Conservation (phyloP, 2,329 filamentous ascomycete genomes). For the Colletotrichum phormii region DNA sequence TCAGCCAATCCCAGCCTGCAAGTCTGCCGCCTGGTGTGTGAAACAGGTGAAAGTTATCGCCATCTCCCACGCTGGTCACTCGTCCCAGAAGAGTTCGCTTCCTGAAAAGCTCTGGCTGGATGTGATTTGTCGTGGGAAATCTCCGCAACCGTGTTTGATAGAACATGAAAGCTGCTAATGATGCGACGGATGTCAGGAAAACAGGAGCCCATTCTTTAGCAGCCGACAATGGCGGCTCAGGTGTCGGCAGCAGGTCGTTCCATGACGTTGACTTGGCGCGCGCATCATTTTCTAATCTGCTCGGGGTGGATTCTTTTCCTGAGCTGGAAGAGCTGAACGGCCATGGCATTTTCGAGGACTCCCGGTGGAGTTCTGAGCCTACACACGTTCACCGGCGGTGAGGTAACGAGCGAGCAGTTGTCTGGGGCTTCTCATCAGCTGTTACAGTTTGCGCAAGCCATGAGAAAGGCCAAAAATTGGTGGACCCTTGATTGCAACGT, state of each 20-base stretch:
- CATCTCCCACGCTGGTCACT: conserved; percentile 95
- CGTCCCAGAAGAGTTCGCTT: conserved; percentile 82
- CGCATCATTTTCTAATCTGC: conserved; percentile 39
- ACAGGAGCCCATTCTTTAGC: conserved; percentile 63
- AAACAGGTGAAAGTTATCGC: conserved; percentile 93
- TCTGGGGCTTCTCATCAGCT: conserved; percentile 19
- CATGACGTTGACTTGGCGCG: conserved; percentile 40
- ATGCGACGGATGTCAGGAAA: conserved; percentile 58
- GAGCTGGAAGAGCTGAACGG: conserved; percentile 41
- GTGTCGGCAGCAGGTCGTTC: conserved; percentile 35
- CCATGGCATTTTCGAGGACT: conserved; percentile 45
- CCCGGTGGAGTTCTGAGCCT: conserved; percentile 19
- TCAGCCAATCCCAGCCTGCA: conserved; percentile 93
- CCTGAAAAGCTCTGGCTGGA: conserved; percentile 81
- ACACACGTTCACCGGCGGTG: conserved; percentile 4
- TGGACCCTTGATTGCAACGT: neutral
- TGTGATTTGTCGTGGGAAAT: conserved; percentile 80
- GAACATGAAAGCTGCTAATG: conserved; percentile 65
- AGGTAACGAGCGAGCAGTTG: neutral
- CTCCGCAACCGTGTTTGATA: conserved; percentile 85
- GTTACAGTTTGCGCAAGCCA: neutral
- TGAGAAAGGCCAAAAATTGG: neutral
- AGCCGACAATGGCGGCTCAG: conserved; percentile 58
- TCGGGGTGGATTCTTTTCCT: neutral
- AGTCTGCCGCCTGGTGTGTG: conserved; percentile 93